Conservation (phyloP, 2,329 filamentous ascomycete genomes). For the Talaromyces rugulosus region DNA sequence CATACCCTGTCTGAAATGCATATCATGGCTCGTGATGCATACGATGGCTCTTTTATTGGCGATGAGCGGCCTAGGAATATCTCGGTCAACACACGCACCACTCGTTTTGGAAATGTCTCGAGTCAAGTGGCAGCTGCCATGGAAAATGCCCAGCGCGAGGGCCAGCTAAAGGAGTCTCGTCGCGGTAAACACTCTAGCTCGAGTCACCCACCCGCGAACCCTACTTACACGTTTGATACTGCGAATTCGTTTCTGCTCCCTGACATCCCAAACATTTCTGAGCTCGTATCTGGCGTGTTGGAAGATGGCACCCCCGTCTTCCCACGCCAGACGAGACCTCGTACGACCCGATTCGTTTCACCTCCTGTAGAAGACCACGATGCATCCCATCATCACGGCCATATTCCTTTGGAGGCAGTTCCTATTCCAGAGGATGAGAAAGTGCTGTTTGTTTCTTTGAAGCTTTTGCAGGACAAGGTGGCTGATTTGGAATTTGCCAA, state of each 20-base stretch:
- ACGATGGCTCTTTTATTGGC: slow-evolving; percentile 49
- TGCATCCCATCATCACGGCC: slow-evolving; percentile 28
- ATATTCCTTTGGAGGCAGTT: slow-evolving; percentile 50
- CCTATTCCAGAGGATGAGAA: slow-evolving; percentile 60
- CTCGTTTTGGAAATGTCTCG: slow-evolving; percentile 51
- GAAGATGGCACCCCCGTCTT: slow-evolving; percentile 57
- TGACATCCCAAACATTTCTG: slow-evolving; percentile 58
- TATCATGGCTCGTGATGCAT: slow-evolving; percentile 48
- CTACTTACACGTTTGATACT: slow-evolving; percentile 23
- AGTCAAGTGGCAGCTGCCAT: slow-evolving; percentile 36
- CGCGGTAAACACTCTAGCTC: slow-evolving; percentile 20
- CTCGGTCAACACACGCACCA: slow-evolving; percentile 45
- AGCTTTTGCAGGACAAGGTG: slow-evolving; percentile 56
- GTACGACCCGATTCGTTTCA: slow-evolving; percentile 52
- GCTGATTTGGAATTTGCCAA: slow-evolving; percentile 54
- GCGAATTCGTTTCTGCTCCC: slow-evolving; percentile 59
- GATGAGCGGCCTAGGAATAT: slow-evolving; percentile 47
- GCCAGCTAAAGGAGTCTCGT: slow-evolving; percentile 28
- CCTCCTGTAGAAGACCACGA: slow-evolving; percentile 35
- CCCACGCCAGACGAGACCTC: slow-evolving; percentile 45
- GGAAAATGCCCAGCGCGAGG: slow-evolving; percentile 33
- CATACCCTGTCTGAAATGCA: slow-evolving; percentile 55
- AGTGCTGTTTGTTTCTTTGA: slow-evolving; percentile 57
- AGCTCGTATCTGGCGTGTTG: slow-evolving; percentile 57
- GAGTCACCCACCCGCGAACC: slow-evolving; percentile 20